Evolutionary conservation across 2,329 filamentous ascomycete genomes (phyloP), one percentile per base, ranked within the genome.

Genomic region (Colletotrichum nymphaeae): DNA sequence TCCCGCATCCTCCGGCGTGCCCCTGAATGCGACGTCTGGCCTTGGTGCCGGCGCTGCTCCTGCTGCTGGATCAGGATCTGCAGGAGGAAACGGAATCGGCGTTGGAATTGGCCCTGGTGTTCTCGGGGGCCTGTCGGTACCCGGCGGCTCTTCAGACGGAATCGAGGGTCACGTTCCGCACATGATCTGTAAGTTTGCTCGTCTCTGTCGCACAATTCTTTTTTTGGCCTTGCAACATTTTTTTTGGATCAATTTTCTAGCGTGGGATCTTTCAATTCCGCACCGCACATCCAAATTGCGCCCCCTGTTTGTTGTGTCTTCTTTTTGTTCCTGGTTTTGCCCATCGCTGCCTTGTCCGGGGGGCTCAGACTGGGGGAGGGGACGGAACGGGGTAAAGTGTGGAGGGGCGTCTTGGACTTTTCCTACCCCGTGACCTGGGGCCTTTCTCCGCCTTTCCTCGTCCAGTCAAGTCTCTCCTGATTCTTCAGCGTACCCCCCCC

Each of bases 131-230:
- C 53, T 73, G 55, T 70, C 70, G 59, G 70, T 55, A 58, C 26
- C 70, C 59, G 59, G 70, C 67, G 67, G 70, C 59, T 70, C 70
- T 70, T 32, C 73, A 75, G 67, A 68, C 58, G 77, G 77, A 64
- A 73, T 81, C 59, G 84, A 87, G 55, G 82, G 81, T 78, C 86
- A 88, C 76, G 82, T 85, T 70, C 83, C 86, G 76, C 85, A 86
- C 79, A 81, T 86, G 78, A 81, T 86, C 76, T 86, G 86, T 88
- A 84, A 85, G 86, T 84, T 32, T 28, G 62, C 49, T 14, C 72
- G 12, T 30, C 14, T 35, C 5, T 35, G 64, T 53, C n/a, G 14
- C 53, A 14, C 22, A 19, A 16, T n/a, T 19, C 19, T 11, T 22
- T 22, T 22, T n/a, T 49, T 4, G 12, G 22, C 46, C 22, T 19